These are phyloP conservation scores for Erythrophleum ivorense DNA, from an alignment of 331 rosid species.

Conservation along the genomic window DNA sequence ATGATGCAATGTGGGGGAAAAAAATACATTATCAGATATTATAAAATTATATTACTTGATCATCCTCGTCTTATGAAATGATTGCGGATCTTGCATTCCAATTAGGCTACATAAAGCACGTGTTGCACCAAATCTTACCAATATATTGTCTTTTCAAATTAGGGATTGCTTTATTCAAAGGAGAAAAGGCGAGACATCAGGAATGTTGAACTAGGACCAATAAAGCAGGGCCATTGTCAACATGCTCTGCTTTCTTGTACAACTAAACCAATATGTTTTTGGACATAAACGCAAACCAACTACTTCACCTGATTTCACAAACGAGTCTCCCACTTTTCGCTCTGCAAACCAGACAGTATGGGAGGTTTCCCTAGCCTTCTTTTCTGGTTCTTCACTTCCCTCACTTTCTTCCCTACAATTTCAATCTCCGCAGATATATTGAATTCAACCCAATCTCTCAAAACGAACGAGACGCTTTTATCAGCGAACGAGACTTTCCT, in stretches of 20 bases:
- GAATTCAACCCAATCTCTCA: slow-evolving; percentile 53
- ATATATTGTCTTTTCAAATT: neutral
- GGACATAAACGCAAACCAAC: slow-evolving; percentile 19
- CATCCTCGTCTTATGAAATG: neutral
- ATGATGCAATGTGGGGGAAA: neutral
- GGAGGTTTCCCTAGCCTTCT: slow-evolving; percentile 37
- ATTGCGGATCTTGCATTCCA: neutral
- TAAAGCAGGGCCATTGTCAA: neutral
- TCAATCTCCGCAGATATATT: slow-evolving; percentile 52
- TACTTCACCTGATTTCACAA: slow-evolving; percentile 8
- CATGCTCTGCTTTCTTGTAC: slow-evolving; percentile 20
- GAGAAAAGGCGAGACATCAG: neutral
- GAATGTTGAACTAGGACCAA: neutral
- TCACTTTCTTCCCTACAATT: slow-evolving; percentile 38
- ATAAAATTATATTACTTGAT: too few relatives aligned
- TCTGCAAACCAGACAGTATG: slow-evolving; percentile 43
- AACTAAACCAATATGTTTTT: slow-evolving; percentile 21
- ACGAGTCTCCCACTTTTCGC: neutral
- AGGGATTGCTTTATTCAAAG: neutral
- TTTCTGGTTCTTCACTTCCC: slow-evolving; percentile 36
- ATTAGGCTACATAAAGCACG: neutral
- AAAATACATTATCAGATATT: neutral
- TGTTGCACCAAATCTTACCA: neutral
- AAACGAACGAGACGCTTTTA: slow-evolving; percentile 48
- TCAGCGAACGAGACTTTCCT: slow-evolving; percentile 54